Conservation (phyloP, 176 grass and related monocot species). For the Aechmea fasciata region DNA sequence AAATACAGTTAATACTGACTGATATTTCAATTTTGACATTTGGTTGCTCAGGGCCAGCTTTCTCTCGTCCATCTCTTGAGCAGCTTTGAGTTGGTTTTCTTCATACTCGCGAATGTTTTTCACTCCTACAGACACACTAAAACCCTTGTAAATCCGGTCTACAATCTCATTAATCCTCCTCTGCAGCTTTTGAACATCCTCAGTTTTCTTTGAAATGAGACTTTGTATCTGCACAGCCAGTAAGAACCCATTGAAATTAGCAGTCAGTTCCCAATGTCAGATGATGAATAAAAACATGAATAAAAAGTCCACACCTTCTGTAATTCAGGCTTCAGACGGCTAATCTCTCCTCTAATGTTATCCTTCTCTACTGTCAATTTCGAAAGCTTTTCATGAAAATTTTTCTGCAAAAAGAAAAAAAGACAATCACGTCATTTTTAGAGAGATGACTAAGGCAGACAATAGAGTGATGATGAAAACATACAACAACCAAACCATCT, state of each 20-base stretch:
- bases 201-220: conserved; percentile 53
- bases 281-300: conserved; percentile 4
- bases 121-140: conserved; percentile 88
- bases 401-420: conserved; percentile 39
- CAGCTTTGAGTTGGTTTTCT: conserved; percentile 84
- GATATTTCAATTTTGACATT: conserved; percentile 98
- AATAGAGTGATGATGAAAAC: neutral
- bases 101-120: conserved; percentile 97
- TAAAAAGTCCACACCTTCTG: conserved; percentile 49
- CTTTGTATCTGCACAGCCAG: conserved; percentile 48
- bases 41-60: conserved; percentile 79
- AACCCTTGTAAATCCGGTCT: conserved; percentile 83
- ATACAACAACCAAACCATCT: too few species aligned
- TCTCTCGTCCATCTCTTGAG: conserved; percentile 75
- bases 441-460: neutral
- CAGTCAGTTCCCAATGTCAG: conserved; percentile 8
- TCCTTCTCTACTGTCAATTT: conserved; percentile 61
- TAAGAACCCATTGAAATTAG: conserved; percentile 26
- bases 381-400: conserved; percentile 56
- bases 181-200: conserved; percentile 72
- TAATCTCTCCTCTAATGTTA: conserved; percentile 67
- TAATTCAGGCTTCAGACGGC: conserved; percentile 60
- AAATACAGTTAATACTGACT: conserved; percentile 48
- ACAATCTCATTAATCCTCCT: conserved; percentile 95
- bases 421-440: neutral